Conservation (phyloP, 176 grass and related monocot genomes). For the Zea mays region DNA sequence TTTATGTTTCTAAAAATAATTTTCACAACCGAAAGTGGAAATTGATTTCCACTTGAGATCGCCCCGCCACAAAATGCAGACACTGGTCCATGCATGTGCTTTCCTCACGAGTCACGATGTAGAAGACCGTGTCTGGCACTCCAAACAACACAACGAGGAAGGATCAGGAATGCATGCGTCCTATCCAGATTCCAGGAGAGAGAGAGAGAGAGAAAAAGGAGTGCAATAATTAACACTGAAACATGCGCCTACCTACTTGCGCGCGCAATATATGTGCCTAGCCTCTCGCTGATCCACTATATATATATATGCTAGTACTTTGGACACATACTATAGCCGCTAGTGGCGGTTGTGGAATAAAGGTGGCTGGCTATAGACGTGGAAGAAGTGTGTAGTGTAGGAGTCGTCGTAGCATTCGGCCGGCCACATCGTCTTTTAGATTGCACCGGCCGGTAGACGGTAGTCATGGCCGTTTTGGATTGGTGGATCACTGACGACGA, state of each 20-base stretch:
- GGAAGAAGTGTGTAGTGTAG: neutral
- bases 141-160: neutral
- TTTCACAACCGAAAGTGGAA: too few relatives aligned
- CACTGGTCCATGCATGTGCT: neutral
- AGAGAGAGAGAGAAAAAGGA: neutral
- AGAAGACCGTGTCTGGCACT: neutral
- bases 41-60: neutral
- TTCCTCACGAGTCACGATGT: constrained; percentile 5
- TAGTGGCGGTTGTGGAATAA: constrained; percentile 17
- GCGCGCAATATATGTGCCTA: too few relatives aligned
- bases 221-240: neutral
- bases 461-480: neutral
- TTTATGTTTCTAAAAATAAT: too few relatives aligned
- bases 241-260: neutral
- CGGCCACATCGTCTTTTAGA: neutral
- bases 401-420: constrained; percentile 9
- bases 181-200: neutral
- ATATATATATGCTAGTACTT: neutral
- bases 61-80: neutral
- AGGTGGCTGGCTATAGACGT: neutral
- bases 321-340: neutral
- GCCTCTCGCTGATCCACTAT: neutral
- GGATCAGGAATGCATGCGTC: neutral
- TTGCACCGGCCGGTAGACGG: neutral
- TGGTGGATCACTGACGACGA: constrained; percentile 7